Evolutionary conservation across 257 asterid species (phyloP).

Genomic region (Cruciata laevipes): DNA sequence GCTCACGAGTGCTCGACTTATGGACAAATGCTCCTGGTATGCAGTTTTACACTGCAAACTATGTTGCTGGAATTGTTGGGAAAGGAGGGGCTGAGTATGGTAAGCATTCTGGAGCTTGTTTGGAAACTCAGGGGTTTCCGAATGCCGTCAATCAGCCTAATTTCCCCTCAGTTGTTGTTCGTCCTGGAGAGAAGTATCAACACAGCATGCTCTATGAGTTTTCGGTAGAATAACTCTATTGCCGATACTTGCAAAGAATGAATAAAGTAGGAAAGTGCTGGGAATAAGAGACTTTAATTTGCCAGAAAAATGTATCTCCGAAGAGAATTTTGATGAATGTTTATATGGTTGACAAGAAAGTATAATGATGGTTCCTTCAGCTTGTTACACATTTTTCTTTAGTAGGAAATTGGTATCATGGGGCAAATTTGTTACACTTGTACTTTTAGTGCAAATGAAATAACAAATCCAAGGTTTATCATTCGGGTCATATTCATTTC

Average conservation of each 20-base stretch:
- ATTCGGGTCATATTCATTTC: too few species aligned
- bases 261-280: conserved; percentile 2
- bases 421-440: too few species aligned
- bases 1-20: conserved; percentile 71
- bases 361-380: conserved; percentile 1
- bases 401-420: not conserved
- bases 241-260: not conserved
- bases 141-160: conserved; percentile 74
- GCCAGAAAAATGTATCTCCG: not conserved
- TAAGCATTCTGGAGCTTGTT: conserved; percentile 71
- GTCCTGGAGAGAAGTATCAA: conserved; percentile 71
- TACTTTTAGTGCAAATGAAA: too few species aligned
- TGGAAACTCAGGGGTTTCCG: conserved; percentile 96
- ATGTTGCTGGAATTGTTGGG: conserved; percentile 63
- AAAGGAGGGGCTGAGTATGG: conserved; percentile 71
- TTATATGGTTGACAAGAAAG: not conserved
- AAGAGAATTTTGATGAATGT: not conserved
- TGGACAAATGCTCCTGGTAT: conserved; percentile 95
- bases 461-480: too few species aligned
- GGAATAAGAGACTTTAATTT: conserved; percentile 6
- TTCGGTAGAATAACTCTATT: conserved; percentile 38
- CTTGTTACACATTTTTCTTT: not conserved
- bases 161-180: conserved; percentile 71
- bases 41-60: conserved; percentile 96
- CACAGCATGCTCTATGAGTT: conserved; percentile 87